A percentile compares a stretch with the other conserved stretches of the same genome.
These are phyloP conservation scores for Triticum urartu DNA, from an alignment of 176 grass and related monocot species.

Conservation along the genomic window DNA sequence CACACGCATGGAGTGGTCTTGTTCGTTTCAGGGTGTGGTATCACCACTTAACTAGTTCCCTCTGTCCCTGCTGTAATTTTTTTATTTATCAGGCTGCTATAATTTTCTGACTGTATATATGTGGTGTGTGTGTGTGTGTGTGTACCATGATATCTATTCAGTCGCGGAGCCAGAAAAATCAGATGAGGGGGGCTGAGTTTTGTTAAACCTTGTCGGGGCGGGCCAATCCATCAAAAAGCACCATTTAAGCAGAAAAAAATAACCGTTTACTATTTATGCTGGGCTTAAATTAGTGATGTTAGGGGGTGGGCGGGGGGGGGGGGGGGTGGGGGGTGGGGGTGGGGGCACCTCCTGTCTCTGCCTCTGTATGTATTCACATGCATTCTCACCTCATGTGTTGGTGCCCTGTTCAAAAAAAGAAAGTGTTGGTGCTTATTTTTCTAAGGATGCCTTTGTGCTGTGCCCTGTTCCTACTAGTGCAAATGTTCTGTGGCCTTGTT, in stretches of 20 bases:
- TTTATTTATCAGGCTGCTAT: no score
- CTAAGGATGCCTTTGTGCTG: background rate
- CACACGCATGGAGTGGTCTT: background rate
- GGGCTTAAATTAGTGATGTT: no score
- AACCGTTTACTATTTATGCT: no score
- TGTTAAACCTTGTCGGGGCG: no score
- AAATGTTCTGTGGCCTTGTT: background rate
- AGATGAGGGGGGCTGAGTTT: no score
- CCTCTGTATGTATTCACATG: background rate
- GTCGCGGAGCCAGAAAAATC: no score
- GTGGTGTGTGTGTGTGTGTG: background rate
- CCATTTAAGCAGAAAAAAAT: no score
- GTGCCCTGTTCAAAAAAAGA: no score
- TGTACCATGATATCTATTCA: background rate
- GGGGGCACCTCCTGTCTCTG: no score
- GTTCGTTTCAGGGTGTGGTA: background rate
- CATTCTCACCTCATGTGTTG: background rate
- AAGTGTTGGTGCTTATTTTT: background rate
- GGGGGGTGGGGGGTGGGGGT: no score
- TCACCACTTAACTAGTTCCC: background rate
- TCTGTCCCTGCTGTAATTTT: background rate
- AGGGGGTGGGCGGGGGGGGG: no score
- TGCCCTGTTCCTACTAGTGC: background rate
- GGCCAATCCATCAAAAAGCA: no score
- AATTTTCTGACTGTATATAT: background rate